Evolutionary conservation across 352 stramenopile species (phyloP).

Genomic region (Phytophthora melonis): DNA sequence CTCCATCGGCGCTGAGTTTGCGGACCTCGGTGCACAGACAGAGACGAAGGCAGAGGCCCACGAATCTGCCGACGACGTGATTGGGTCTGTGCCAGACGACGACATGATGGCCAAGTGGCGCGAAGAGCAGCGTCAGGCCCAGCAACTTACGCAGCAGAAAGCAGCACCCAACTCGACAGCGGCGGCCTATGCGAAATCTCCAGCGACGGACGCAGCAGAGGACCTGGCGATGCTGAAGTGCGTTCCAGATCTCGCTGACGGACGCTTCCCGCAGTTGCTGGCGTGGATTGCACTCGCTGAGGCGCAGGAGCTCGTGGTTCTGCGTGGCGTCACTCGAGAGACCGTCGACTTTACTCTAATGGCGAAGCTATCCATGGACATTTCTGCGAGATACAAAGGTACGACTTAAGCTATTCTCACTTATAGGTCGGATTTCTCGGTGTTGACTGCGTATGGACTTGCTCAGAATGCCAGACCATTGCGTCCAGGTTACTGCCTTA

Average conservation of each 20-base stretch:
- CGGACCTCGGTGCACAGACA: conserved; percentile 38
- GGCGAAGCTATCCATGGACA: conserved; percentile 69
- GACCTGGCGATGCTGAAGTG: conserved; percentile 53
- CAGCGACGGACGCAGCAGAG: conserved; percentile 18
- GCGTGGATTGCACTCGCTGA: conserved; percentile 69
- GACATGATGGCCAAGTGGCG: conserved; percentile 68
- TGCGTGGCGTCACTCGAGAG: conserved; percentile 67
- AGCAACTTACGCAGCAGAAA: conserved; percentile 16
- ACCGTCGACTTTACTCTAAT: conserved; percentile 74
- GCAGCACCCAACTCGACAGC: conserved; percentile 2
- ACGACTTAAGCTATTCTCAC: not conserved
- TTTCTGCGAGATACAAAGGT: conserved; percentile 62
- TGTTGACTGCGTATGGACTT: not conserved
- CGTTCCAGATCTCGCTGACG: conserved; percentile 63
- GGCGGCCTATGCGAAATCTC: not conserved
- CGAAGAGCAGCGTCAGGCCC: conserved; percentile 49
- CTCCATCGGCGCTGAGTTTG: conserved; percentile 42
- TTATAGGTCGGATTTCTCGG: not conserved
- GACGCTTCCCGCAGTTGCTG: conserved; percentile 57
- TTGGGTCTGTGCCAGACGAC: conserved; percentile 32
- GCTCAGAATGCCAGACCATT: conserved; percentile 45
- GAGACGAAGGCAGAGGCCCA: conserved; percentile 7
- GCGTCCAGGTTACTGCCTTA: conserved; percentile 42
- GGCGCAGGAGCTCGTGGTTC: conserved; percentile 72
- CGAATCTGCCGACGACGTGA: not conserved